Conservation (phyloP, 306 rosid species). For the Dryas drummondii region DNA sequence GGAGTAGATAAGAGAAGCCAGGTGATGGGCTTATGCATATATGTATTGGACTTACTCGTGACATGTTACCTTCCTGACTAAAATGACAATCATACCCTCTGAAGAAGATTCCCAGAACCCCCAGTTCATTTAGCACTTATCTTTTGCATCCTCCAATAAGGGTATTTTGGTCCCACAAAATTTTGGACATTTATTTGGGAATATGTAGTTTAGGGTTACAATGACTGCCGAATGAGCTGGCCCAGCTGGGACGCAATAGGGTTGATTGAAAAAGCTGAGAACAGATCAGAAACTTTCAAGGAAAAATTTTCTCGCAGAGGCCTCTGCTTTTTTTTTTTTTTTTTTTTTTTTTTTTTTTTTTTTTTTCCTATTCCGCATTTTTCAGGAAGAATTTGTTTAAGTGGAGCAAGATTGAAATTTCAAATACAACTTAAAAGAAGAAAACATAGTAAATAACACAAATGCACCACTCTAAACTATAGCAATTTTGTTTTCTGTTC, state of each 20-base stretch:
- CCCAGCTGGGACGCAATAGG: slow-evolving; percentile 39
- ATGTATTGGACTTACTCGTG: slow-evolving; percentile 11
- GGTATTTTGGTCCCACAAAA: slow-evolving; percentile 27
- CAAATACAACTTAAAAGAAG: not conserved
- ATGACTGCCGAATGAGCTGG: slow-evolving; percentile 36
- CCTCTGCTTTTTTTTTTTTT: not conserved
- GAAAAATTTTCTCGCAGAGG: slow-evolving; percentile 5
- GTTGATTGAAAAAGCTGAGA: slow-evolving; percentile 18
- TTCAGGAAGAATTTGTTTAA: not conserved
- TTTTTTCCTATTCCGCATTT: not conserved
- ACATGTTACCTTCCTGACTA: slow-evolving; percentile 6
- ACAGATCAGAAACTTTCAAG: slow-evolving; percentile 19
- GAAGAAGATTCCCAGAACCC: not conserved
- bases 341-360: not conserved
- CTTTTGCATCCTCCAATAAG: not conserved
- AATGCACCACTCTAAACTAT: not conserved
- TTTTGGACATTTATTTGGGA: not conserved
- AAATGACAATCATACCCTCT: slow-evolving; percentile 29
- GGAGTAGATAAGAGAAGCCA: not conserved
- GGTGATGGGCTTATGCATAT: slow-evolving; percentile 8
- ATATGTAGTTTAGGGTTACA: slow-evolving; percentile 21
- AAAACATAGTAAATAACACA: not conserved
- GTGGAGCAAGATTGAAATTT: not conserved
- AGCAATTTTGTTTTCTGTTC: not conserved
- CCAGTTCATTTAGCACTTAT: slow-evolving; percentile 6